These are phyloP conservation scores for Penicillium olsonii DNA, from an alignment of 2,329 filamentous ascomycete species.

Conservation along the genomic window DNA sequence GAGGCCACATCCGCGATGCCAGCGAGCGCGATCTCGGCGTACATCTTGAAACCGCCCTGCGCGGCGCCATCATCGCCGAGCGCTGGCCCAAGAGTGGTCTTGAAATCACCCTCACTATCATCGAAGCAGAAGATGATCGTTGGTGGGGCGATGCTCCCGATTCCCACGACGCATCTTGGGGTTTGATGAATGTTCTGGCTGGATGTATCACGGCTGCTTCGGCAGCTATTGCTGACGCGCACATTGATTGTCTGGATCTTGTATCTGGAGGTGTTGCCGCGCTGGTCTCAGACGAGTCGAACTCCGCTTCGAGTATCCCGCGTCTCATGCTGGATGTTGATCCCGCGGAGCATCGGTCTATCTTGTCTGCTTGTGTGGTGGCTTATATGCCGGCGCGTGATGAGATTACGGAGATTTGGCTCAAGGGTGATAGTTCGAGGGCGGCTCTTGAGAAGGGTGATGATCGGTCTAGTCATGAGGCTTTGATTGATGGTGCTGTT, in stretches of 20 bases:
- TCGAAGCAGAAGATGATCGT: constrained; percentile 86
- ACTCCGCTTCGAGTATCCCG: constrained; percentile 24
- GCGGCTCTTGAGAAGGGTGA: constrained; percentile 32
- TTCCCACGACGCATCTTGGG: constrained; percentile 67
- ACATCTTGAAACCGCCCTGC: constrained; percentile 85
- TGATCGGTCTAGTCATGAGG: constrained; percentile 47
- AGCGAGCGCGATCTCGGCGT: constrained; percentile 86
- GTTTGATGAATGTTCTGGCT: constrained; percentile 86
- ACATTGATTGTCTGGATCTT: constrained; percentile 92
- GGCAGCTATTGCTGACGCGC: constrained; percentile 88
- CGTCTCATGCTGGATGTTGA: constrained; percentile 73
- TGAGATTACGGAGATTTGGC: constrained; percentile 92
- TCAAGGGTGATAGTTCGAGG: constrained; percentile 68
- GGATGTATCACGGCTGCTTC: constrained; percentile 93
- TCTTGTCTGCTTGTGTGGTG: constrained; percentile 83
- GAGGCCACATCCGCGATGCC: constrained; percentile 82
- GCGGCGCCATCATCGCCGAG: constrained; percentile 87
- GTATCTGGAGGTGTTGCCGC: constrained; percentile 88
- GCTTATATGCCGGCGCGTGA: constrained; percentile 84
- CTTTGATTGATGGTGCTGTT: constrained; percentile 64
- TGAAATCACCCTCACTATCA: constrained; percentile 89
- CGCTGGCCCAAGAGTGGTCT: constrained; percentile 98
- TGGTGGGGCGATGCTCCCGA: constrained; percentile 61
- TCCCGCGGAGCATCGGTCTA: constrained; percentile 73
- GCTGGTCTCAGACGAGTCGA: constrained; percentile 55